Percentiles rank a stretch among this genome's conserved stretches.
Conservation (phyloP, 306 rosid genomes). For the Cucurbita argyrosperma region DNA sequence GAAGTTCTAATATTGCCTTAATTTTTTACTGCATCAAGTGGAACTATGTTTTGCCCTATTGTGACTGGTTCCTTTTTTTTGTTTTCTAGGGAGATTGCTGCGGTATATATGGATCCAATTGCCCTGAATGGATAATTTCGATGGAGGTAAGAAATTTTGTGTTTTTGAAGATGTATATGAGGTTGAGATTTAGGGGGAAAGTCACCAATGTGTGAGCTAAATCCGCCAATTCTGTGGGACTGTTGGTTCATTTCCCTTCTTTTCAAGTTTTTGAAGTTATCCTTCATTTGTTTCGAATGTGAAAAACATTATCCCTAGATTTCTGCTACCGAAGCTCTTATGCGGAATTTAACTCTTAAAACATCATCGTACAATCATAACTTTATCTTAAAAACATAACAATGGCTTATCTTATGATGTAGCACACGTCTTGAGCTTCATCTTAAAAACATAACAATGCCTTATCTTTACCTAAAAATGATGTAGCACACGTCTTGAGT, state of each 20-base stretch:
- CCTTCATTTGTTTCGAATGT: neutral
- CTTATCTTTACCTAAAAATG: too few relatives aligned
- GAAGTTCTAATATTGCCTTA: neutral
- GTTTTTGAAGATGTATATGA: neutral
- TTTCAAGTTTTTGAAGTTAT: neutral
- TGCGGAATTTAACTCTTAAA: too few relatives aligned
- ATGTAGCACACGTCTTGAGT: too few relatives aligned
- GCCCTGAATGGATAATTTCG: constrained; percentile 73
- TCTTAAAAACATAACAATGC: too few relatives aligned
- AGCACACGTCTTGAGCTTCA: too few relatives aligned
- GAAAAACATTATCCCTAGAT: too few relatives aligned
- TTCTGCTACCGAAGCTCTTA: too few relatives aligned
- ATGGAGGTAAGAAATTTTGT: constrained; percentile 49
- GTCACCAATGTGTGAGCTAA: neutral
- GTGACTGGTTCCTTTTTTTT: neutral
- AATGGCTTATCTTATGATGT: too few relatives aligned
- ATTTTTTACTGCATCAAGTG: neutral
- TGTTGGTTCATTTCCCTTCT: neutral
- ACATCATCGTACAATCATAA: too few relatives aligned
- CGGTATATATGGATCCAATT: constrained; percentile 73
- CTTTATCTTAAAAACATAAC: too few relatives aligned
- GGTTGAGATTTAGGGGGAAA: neutral
- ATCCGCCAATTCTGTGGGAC: neutral
- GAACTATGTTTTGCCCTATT: neutral
- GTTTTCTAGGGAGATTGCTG: constrained; percentile 60